These are phyloP conservation scores for Sporothrix curviconia DNA, from an alignment of 2,329 filamentous ascomycete species.

Conservation along the genomic window DNA sequence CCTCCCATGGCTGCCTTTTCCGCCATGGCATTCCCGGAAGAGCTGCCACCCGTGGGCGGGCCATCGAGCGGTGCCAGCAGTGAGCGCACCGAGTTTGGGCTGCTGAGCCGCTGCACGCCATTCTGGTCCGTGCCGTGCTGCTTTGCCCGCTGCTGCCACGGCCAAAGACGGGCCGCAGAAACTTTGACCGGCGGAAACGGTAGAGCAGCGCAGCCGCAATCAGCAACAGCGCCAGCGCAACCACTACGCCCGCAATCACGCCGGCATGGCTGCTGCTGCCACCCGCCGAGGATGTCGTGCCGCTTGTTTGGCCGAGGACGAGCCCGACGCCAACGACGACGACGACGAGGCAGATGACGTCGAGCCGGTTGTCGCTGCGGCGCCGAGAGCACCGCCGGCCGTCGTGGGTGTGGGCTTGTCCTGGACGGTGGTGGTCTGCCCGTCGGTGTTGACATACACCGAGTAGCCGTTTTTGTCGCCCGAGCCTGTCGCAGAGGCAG, in stretches of 20 bases:
- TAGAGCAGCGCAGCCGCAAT: slow-evolving; percentile 5
- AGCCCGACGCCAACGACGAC: neutral
- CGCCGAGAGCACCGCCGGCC: neutral
- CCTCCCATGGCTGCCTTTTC: neutral
- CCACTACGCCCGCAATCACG: slow-evolving; percentile 10
- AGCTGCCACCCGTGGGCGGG: neutral
- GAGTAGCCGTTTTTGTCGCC: neutral
- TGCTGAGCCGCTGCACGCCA: neutral
- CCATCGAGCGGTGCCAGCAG: slow-evolving; percentile 34
- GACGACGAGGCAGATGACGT: neutral
- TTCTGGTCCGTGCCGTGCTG: neutral
- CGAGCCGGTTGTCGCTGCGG: neutral
- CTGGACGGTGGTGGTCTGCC: slow-evolving; percentile 2
- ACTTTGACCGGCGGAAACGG: slow-evolving; percentile 11
- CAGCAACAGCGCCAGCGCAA: neutral
- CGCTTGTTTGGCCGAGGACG: neutral
- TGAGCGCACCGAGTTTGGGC: neutral
- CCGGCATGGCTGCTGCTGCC: slow-evolving; percentile 3
- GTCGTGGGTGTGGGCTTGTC: neutral
- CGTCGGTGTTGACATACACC: slow-evolving; percentile 11
- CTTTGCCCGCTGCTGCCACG: neutral
- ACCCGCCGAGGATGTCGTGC: neutral
- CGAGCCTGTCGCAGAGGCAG: neutral
- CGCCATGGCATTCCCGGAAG: slow-evolving; percentile 42
- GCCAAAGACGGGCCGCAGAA: neutral